Conservation (phyloP, 768 basidiomycete species). For the Imleria badia region DNA sequence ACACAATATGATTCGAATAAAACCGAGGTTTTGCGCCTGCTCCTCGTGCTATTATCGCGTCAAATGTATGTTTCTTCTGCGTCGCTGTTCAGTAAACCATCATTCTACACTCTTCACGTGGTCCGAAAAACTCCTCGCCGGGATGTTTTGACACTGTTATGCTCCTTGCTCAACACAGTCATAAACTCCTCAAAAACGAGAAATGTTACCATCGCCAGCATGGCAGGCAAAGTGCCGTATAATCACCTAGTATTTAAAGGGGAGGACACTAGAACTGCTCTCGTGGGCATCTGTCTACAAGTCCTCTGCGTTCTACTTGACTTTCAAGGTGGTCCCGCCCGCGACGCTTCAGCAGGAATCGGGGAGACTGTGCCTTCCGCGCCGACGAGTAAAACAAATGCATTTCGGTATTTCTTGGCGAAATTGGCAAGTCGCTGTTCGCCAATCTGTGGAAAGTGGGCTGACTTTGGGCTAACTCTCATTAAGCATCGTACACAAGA, state of each 20-base stretch:
- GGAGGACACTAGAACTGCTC: conserved; percentile 72
- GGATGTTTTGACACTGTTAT: conserved; percentile 87
- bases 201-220: conserved; percentile 56
- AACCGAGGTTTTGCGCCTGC: conserved; percentile 84
- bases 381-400: conserved; percentile 73
- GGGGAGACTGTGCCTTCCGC: conserved; percentile 44
- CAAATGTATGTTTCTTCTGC: conserved; percentile 83
- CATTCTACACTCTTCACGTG: conserved; percentile 74
- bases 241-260: conserved; percentile 89
- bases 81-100: conserved; percentile 68
- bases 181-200: conserved; percentile 63
- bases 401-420: conserved; percentile 89
- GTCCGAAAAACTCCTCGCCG: conserved; percentile 75
- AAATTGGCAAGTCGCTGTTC: conserved; percentile 58
- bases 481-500: conserved; percentile 85
- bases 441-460: conserved; percentile 1
- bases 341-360: conserved; percentile 45
- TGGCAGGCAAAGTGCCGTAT: conserved; percentile 81
- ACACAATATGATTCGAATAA: conserved; percentile 75
- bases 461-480: conserved; percentile 13
- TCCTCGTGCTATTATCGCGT: conserved; percentile 84
- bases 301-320: conserved; percentile 74
- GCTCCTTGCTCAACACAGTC: conserved; percentile 89
- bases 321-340: conserved; percentile 76
- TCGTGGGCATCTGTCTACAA: conserved; percentile 76